Evolutionary conservation across 2,329 filamentous ascomycete species (phyloP).

Genomic region (Bretziella fagacearum): DNA sequence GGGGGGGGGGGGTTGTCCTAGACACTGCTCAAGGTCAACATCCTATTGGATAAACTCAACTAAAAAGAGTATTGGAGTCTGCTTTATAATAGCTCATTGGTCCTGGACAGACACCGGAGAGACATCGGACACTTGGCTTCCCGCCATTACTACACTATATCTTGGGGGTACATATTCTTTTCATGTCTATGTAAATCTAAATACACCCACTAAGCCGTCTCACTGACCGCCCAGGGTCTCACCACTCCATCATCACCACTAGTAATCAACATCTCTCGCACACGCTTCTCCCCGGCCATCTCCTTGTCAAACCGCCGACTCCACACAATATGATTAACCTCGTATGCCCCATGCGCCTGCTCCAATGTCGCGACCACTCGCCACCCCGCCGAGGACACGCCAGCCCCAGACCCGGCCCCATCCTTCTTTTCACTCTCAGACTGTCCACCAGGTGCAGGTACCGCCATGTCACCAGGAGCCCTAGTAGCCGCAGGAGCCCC

Average conservation of each 20-base stretch:
- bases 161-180: not conserved
- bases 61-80: no score
- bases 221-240: slow-evolving; percentile 56
- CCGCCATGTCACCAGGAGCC: not conserved
- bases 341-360: slow-evolving; percentile 76
- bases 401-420: no score
- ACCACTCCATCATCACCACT: slow-evolving; percentile 87
- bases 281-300: slow-evolving; percentile 23
- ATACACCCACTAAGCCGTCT: not conserved
- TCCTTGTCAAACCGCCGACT: slow-evolving; percentile 56
- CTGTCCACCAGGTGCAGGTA: not conserved
- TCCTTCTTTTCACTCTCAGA: not conserved
- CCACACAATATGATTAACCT: slow-evolving; percentile 88
- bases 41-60: no score
- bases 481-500: slow-evolving; percentile 10
- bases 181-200: not conserved
- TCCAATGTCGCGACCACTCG: slow-evolving; percentile 48
- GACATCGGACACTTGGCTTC: no score
- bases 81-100: no score
- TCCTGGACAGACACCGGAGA: no score
- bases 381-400: slow-evolving; percentile 41
- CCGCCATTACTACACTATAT: no score
- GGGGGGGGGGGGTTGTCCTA: no score
- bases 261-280: slow-evolving; percentile 72
- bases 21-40: no score